Base-by-base conservation (phyloP, 306 rosid genomes). In the Senna tora region DNA sequence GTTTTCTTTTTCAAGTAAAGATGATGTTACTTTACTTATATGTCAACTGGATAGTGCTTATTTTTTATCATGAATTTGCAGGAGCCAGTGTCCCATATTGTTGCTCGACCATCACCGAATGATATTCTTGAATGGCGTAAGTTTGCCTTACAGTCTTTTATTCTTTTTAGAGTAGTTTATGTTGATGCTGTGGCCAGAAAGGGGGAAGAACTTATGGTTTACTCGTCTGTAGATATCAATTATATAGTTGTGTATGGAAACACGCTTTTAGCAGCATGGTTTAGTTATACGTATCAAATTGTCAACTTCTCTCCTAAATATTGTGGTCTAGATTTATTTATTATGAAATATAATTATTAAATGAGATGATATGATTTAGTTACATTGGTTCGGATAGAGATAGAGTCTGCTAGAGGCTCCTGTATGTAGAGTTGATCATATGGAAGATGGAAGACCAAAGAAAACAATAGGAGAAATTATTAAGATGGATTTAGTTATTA, bases 101-200 rank as follows among this genome's bases (percentile, higher is more conserved):
- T 89, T 61, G 96, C 97, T 30, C 90, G 88, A 67, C 99, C 99
- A 76, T 88, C 91, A 28, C 93, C 99, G n/a, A 95, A 80, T 80
- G 96, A 95, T 72, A 91, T 95, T 86, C 99, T 95, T 50, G 97
- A 95, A 62, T 95, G 99, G 99, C 96, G 99, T 95, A 91, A 95
- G 99, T 89, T 82, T 73, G 67, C 58, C 70, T 65, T 20, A 66
- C 82, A 6, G 15, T 45, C 6, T 39, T 21, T 15, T 49, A 45
- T 60, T 43, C 33, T 79, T 63, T 41, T 45, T 32, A n/a, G 52
- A 14, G 61, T 34, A 34, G 30, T 67, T 75, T 38, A 39, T 75
- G 52, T 61, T 8, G 34, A 42, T 36, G 4, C n/a, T n/a, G 16
- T 61, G 32, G 25, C 6, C 6, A 61, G 11, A 17, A 17, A 10